phyloP scores from a whole-genome alignment of 179 eudicot species.

The Silene noctiflora region DNA sequence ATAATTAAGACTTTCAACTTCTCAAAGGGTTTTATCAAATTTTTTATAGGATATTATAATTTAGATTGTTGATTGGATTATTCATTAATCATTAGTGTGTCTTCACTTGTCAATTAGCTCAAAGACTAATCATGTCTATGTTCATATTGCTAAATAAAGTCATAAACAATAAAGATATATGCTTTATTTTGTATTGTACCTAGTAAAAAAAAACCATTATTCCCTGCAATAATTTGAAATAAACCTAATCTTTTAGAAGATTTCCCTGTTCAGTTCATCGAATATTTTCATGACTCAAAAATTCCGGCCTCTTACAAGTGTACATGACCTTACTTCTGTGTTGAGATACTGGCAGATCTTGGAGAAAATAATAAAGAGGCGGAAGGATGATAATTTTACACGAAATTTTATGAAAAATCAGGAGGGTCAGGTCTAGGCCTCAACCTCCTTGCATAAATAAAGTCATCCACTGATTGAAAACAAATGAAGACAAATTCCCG shows the following conservation, averaged over 20 bases:
- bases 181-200: slow-evolving; percentile 13
- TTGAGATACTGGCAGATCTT: too few relatives aligned
- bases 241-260: background rate
- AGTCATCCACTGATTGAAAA: too few relatives aligned
- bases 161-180: slow-evolving; percentile 19
- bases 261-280: slow-evolving; percentile 10
- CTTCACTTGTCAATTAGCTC: slow-evolving; percentile 34
- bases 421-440: too few relatives aligned
- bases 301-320: too few relatives aligned
- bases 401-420: too few relatives aligned
- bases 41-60: background rate
- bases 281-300: background rate
- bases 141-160: slow-evolving; percentile 10
- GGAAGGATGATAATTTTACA: too few relatives aligned
- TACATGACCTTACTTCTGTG: too few relatives aligned
- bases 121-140: slow-evolving; percentile 24
- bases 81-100: slow-evolving; percentile 26
- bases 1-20: slow-evolving; percentile 15
- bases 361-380: too few relatives aligned
- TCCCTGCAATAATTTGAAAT: slow-evolving; percentile 14
- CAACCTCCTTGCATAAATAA: too few relatives aligned
- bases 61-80: slow-evolving; percentile 10
- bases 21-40: slow-evolving; percentile 2
- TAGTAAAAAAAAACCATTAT: slow-evolving; percentile 16
- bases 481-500: background rate